Evolutionary conservation across 345 rosid species (phyloP), one percentile per base, ranked within the genome.

Genomic region (Angophora floribunda): DNA sequence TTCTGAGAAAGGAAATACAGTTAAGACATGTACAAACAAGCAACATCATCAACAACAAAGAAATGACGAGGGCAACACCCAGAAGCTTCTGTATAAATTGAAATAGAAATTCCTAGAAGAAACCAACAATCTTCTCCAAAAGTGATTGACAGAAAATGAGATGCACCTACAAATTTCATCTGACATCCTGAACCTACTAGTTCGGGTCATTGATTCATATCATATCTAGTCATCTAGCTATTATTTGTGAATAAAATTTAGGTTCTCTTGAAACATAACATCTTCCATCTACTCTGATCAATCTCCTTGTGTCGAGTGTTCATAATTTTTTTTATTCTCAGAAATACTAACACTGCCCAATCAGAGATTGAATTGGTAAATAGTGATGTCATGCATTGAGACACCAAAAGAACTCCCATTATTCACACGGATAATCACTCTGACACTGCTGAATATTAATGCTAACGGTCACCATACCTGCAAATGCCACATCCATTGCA

Each of bases 401-500:
- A 53, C 45, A 53, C 61, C 45, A 15, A 21, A 53, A 53, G 59
- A 24, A 24, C 75, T 86, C 13, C 70, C 51, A 49, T 36, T 5
- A 32, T 45, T 32, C 52, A 45, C 75, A 61, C 4, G 51, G 32
- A 57, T 86, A 61, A 57, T 5, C 15, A 13, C 26, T 15, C 26
- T n/a, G 52, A 16, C 22, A 13, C 51, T 53, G 80, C 17, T 51
- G 32, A 9, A 32, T 41, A 87, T 70, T 32, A 14, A 51, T 44
- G 84, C 6, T 13, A 36, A 57, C n/a, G 1, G 16, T 41, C 6
- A 67, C 36, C 50, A 89, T 92, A 97, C 99, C 99, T 96, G 98
- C 99, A 97, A 75, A 97, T 97, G 87, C 98, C 99, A 90, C 99
- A 97, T 21, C 97, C 96, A 21, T 91, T 91, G 80, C 99, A 97